Percentiles rank a stretch among this genome's conserved stretches.
These are phyloP conservation scores for Tulasnella sp. DNA, from an alignment of 768 basidiomycete species.

Conservation along the genomic window DNA sequence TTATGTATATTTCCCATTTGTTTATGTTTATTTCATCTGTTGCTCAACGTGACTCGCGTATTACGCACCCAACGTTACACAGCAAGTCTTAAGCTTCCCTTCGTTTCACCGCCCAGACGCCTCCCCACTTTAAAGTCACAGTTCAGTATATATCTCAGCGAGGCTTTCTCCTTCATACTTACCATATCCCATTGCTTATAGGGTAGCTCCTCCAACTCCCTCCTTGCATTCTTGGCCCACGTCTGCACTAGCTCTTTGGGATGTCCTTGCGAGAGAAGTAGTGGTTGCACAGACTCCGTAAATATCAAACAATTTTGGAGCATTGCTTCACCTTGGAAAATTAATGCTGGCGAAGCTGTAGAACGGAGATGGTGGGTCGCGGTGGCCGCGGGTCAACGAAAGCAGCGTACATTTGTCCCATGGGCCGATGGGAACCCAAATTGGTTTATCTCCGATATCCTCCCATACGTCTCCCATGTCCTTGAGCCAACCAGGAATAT, in stretches of 20 bases:
- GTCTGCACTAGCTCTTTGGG: neutral
- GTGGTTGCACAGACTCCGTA: neutral
- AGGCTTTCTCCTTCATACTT: neutral
- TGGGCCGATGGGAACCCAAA: neutral
- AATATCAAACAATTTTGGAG: neutral
- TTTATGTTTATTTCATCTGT: too few relatives aligned
- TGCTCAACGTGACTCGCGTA: too few relatives aligned
- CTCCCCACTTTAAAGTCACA: neutral
- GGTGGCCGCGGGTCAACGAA: neutral
- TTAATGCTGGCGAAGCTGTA: neutral
- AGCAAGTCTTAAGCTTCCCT: neutral
- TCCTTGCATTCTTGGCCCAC: neutral
- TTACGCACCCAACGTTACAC: too few relatives aligned
- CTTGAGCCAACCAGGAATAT: neutral
- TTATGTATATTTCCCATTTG: too few relatives aligned
- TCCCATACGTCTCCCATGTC: slow-evolving; percentile 10
- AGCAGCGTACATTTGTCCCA: neutral
- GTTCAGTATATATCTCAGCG: too few relatives aligned
- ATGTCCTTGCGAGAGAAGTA: neutral
- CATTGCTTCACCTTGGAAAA: neutral
- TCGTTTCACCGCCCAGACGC: neutral
- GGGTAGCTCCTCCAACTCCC: neutral
- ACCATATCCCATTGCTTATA: neutral
- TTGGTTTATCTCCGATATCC: neutral
- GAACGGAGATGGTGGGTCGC: neutral